These are phyloP conservation scores for Agaricus bisporus DNA, from an alignment of 768 basidiomycete species.

Conservation along the genomic window DNA sequence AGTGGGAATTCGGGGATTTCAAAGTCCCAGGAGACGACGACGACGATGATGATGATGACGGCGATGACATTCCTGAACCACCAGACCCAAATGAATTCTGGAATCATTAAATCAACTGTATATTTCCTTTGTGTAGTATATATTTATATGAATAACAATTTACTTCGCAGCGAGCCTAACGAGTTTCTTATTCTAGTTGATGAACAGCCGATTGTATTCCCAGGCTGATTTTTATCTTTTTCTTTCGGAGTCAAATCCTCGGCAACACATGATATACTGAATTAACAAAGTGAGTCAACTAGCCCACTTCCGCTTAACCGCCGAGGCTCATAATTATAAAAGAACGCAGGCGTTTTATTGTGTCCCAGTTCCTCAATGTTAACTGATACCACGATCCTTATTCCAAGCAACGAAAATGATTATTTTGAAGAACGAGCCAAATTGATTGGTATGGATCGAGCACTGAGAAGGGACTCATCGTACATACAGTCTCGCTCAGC, in stretches of 20 bases:
- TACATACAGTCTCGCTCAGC: slow-evolving; percentile 18
- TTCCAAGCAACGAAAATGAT: slow-evolving; percentile 6
- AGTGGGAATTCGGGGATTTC: slow-evolving; percentile 64
- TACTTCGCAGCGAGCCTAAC: too few relatives aligned
- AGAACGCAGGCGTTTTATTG: background rate
- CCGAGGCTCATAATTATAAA: background rate
- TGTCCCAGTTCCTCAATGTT: too few relatives aligned
- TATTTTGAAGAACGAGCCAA: slow-evolving; percentile 27
- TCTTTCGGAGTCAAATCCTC: too few relatives aligned
- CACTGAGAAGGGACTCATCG: slow-evolving; percentile 43
- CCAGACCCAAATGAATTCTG: background rate
- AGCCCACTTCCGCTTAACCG: too few relatives aligned
- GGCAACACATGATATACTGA: too few relatives aligned
- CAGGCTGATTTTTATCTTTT: too few relatives aligned
- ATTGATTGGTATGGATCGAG: slow-evolving; percentile 39
- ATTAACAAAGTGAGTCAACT: too few relatives aligned
- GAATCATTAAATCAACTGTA: background rate
- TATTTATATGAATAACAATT: background rate
- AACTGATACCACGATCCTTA: background rate
- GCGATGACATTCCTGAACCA: slow-evolving; percentile 4
- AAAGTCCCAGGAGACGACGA: slow-evolving; percentile 14
- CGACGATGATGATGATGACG: background rate
- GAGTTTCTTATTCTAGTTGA: background rate
- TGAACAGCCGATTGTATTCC: background rate
- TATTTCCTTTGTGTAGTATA: background rate